A percentile compares a stretch with the other conserved stretches of the same genome.
These are phyloP conservation scores for Ensete ventricosum DNA, from an alignment of 176 grass and related monocot species.

Conservation along the genomic window DNA sequence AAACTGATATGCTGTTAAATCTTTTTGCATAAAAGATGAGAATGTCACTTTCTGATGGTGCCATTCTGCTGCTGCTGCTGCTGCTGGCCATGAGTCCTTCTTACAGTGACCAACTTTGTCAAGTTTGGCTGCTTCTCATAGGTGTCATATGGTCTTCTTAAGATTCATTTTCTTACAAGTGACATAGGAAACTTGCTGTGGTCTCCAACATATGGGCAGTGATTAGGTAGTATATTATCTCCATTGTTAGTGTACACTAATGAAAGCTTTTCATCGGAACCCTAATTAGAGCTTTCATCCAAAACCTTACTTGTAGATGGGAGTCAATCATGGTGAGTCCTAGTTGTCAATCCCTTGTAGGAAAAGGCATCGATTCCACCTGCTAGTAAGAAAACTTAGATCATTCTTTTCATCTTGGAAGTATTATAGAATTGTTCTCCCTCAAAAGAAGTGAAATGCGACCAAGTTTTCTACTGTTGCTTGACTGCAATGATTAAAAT, in stretches of 20 bases:
- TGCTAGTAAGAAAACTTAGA: constrained; percentile 48
- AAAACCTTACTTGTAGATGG: not conserved
- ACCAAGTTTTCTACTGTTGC: too few species aligned
- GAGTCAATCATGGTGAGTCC: not conserved
- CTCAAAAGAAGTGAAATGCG: constrained; percentile 20
- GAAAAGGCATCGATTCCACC: constrained; percentile 66
- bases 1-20: not conserved
- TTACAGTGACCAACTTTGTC: not conserved
- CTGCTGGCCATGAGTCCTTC: not conserved
- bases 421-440: constrained; percentile 33
- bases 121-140: not conserved
- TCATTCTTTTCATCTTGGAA: constrained; percentile 31
- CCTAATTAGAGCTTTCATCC: not conserved
- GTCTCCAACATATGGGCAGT: constrained; percentile 32
- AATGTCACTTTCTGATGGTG: not conserved
- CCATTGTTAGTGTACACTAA: constrained; percentile 33
- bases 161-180: constrained; percentile 1
- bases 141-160: not conserved
- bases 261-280: constrained; percentile 13
- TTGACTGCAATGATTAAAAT: too few species aligned
- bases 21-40: not conserved
- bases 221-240: constrained; percentile 35
- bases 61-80: not conserved
- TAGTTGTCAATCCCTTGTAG: constrained; percentile 54
- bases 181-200: constrained; percentile 41